Base-by-base conservation (phyloP, 202 grass and related monocot species). In the Zizania palustris region DNA sequence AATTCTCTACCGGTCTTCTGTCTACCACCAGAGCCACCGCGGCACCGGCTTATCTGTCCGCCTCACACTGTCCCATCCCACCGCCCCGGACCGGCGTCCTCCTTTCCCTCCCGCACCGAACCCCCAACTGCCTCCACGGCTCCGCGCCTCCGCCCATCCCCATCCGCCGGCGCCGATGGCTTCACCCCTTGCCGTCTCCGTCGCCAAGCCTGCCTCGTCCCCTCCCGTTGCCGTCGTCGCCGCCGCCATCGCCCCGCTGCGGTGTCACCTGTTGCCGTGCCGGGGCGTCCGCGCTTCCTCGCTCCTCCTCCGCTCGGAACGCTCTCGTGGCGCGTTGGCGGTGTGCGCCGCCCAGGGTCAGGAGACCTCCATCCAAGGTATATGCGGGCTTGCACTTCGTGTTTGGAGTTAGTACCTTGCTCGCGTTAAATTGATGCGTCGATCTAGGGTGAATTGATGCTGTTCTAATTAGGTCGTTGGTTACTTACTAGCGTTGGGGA, bases 361-460 rank as follows among this genome's bases (percentile, higher is more conserved):
- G 90, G 90, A 84, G 66, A 84, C 83, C 39, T 56, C 86, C 4
- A 54, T 84, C 80, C 59, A 88, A 89, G 90, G 90, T 92, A 74
- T 19, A 4, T 28, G 0, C 45, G 2, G 13, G 8, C 14, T 7
- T 16, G 18, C 36, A 0, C 28, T 44, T 22, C 14, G 6, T 63
- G 22, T 13, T 3, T 67, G 46, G 37, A 36, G 45, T 42, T 67
- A 21, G 43, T 13, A 19, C 12, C 11, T 55, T 19, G 39, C 64
- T 45, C 3, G 44, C 9, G 6, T 82, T 49, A 8, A 35, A 45
- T 56, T 46, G 57, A n/a, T 63, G 44, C 34, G 1, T 49, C 57
- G 84, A 81, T 86, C 77, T 54, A 41, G 36, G 6, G 7, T 70
- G 54, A 20, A 69, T 70, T 81, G 63, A 22, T 45, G 43, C 71